phyloP scores from a whole-genome alignment of 108 stramenopile species.

The Fragilaria radians region DNA sequence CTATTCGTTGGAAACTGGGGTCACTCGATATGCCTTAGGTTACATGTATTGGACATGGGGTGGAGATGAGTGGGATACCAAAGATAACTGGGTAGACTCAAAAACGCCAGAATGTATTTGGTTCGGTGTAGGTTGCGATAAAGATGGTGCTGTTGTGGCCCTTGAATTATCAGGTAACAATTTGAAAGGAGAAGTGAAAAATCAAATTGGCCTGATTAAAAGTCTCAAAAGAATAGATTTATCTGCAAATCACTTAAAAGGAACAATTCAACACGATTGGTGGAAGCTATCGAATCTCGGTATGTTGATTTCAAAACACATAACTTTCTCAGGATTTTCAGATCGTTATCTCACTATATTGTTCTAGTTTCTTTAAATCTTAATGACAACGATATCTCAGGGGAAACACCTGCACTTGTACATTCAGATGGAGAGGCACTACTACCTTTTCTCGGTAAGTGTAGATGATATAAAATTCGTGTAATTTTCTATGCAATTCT shows the following conservation, averaged over 20 bases:
- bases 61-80: slow-evolving; percentile 20
- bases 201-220: background rate
- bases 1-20: background rate
- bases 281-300: background rate
- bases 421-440: no score
- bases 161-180: background rate
- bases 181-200: background rate
- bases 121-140: slow-evolving; percentile 51
- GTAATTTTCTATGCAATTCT: no score
- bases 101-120: slow-evolving; percentile 40
- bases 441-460: no score
- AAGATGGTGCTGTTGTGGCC: background rate
- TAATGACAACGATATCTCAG: background rate
- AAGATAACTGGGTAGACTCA: slow-evolving; percentile 22
- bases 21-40: background rate
- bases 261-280: background rate
- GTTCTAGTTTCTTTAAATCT: background rate
- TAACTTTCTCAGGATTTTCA: no score
- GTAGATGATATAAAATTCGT: no score
- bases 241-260: background rate
- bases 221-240: background rate
- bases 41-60: background rate
- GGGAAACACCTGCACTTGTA: background rate
- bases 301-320: no score
- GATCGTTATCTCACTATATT: no score